Conservation (phyloP, 768 basidiomycete species). For the Pleurotus ostreatus region DNA sequence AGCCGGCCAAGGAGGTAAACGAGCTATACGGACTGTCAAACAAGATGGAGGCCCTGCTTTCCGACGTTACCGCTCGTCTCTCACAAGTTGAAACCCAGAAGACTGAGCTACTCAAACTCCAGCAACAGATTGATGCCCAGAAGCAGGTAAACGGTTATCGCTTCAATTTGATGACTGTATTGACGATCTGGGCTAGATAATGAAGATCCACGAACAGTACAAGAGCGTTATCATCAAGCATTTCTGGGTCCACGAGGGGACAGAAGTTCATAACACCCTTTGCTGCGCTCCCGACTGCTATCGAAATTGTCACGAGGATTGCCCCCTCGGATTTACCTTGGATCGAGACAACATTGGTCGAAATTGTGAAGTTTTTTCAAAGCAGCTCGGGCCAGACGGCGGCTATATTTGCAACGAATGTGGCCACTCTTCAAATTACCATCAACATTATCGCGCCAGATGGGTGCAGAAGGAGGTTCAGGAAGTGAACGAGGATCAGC, state of each 20-base stretch:
- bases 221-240: conserved; percentile 4
- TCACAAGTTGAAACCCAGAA: conserved; percentile 8
- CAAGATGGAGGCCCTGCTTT: conserved; percentile 10
- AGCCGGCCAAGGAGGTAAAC: conserved; percentile 13
- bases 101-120: conserved; percentile 7
- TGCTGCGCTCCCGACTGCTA: conserved; percentile 11
- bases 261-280: conserved; percentile 8
- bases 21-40: conserved; percentile 8
- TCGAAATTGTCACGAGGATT: conserved; percentile 11
- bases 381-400: not conserved
- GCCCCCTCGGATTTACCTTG: conserved; percentile 9
- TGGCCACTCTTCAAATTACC: not conserved
- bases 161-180: not conserved
- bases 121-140: conserved; percentile 1
- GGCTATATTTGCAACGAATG: conserved; percentile 1
- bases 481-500: not conserved
- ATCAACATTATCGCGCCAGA: conserved; percentile 3
- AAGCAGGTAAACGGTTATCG: conserved; percentile 4
- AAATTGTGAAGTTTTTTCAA: not conserved
- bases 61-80: conserved; percentile 9
- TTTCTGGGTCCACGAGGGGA: conserved; percentile 2
- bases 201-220: conserved; percentile 5
- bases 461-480: not conserved
- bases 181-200: not conserved
- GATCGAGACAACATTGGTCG: conserved; percentile 4